phyloP scores from a whole-genome alignment of 495 filamentous ascomycete species.

The Xylaria palmicola region DNA sequence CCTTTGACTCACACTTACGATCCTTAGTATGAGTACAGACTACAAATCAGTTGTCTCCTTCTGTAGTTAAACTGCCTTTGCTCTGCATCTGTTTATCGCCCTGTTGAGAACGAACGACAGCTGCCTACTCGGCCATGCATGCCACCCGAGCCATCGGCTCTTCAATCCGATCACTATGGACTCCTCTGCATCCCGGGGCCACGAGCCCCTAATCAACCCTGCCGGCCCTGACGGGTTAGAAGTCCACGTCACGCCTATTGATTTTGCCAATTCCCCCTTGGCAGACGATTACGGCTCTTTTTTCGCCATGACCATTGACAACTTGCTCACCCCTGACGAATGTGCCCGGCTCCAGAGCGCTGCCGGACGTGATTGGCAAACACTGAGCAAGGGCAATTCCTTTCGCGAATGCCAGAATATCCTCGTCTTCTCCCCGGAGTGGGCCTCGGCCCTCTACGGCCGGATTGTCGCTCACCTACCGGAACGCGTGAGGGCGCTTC shows the following conservation, averaged over 20 bases:
- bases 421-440: conserved; percentile 55
- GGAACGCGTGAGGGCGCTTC: conserved; percentile 46
- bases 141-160: not conserved
- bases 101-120: not conserved
- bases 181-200: conserved; percentile 3
- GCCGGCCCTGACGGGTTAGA: conserved; percentile 7
- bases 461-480: conserved; percentile 66
- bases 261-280: conserved; percentile 50
- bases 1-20: too few species aligned
- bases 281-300: conserved; percentile 52
- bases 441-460: conserved; percentile 64
- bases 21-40: too few species aligned
- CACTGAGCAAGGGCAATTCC: conserved; percentile 24
- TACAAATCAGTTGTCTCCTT: too few species aligned
- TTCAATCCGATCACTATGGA: conserved; percentile 16
- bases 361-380: conserved; percentile 39
- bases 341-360: conserved; percentile 54
- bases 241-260: conserved; percentile 37
- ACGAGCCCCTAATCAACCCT: conserved; percentile 16
- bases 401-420: conserved; percentile 59
- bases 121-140: not conserved
- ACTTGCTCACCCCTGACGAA: conserved; percentile 59
- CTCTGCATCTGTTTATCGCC: not conserved
- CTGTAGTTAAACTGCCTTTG: not conserved
- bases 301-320: conserved; percentile 64